A percentile compares a stretch with the other conserved stretches of the same genome.
Evolutionary conservation across 2,329 filamentous ascomycete species (phyloP).

Genomic region (Exophiala bonariae): DNA sequence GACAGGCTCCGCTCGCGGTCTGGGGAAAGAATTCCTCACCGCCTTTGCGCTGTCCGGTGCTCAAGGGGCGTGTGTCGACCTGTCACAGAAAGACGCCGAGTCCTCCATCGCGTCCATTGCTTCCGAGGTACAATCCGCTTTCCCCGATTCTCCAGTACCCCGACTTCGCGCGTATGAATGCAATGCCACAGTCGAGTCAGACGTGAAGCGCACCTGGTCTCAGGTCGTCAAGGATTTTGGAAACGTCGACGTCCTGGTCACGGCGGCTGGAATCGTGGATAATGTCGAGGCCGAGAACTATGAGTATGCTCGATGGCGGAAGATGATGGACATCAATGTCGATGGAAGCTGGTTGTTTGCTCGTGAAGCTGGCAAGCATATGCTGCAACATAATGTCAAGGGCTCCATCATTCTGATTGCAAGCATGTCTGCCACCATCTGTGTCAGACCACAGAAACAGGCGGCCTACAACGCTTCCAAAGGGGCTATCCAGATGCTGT

Average conservation of each 20-base stretch:
- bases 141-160: slow-evolving; percentile 25
- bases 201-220: slow-evolving; percentile 38
- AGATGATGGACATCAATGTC: slow-evolving; percentile 39
- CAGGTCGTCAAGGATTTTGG: slow-evolving; percentile 36
- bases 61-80: slow-evolving; percentile 36
- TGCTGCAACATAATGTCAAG: slow-evolving; percentile 33
- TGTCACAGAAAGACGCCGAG: slow-evolving; percentile 28
- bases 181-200: slow-evolving; percentile 39
- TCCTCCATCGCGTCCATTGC: slow-evolving; percentile 33
- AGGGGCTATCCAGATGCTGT: slow-evolving; percentile 27
- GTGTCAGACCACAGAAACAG: slow-evolving; percentile 38
- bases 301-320: slow-evolving; percentile 34
- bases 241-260: slow-evolving; percentile 41
- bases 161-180: slow-evolving; percentile 40
- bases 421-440: slow-evolving; percentile 34
- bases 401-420: slow-evolving; percentile 30
- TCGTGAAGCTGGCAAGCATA: slow-evolving; percentile 67
- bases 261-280: slow-evolving; percentile 41
- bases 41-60: slow-evolving; percentile 33
- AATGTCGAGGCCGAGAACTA: slow-evolving; percentile 37
- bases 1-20: slow-evolving; percentile 28
- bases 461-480: slow-evolving; percentile 37
- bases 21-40: slow-evolving; percentile 34
- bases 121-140: slow-evolving; percentile 27
- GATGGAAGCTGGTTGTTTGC: slow-evolving; percentile 85